Percentiles rank a stretch among this genome's conserved stretches.
Conservation (phyloP, 2,329 filamentous ascomycete species). For the Akanthomyces dipterigenus region DNA sequence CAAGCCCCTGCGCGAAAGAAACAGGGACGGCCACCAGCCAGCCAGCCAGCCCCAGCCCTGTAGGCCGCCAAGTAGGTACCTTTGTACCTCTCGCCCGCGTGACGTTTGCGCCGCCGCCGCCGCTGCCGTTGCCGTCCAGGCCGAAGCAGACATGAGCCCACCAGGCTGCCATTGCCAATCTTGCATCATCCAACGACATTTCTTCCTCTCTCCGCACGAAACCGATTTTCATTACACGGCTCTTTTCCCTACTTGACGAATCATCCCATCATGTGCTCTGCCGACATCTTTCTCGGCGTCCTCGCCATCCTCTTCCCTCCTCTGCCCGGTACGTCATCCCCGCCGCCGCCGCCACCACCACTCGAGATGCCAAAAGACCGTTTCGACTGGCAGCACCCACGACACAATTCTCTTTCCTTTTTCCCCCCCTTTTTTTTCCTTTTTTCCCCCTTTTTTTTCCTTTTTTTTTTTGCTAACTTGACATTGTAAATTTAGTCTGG, state of each 20-base stretch:
- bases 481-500: slow-evolving; percentile 56
- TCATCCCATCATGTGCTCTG: slow-evolving; percentile 43
- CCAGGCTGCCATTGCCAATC: background rate
- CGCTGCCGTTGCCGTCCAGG: background rate
- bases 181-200: background rate
- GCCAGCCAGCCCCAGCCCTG: background rate
- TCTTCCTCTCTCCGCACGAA: too few species aligned
- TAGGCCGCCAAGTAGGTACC: background rate
- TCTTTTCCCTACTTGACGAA: background rate
- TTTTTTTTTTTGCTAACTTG: background rate
- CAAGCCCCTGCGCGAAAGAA: background rate
- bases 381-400: background rate
- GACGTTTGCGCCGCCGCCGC: background rate
- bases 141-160: slow-evolving; percentile 16
- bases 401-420: too few species aligned
- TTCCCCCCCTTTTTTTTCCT: too few species aligned
- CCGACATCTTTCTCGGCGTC: slow-evolving; percentile 57
- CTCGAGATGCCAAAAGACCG: background rate
- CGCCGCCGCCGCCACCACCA: background rate
- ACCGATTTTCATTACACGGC: too few species aligned
- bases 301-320: slow-evolving; percentile 61
- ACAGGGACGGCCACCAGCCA: background rate
- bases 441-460: background rate
- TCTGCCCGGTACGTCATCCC: slow-evolving; percentile 49
- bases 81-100: background rate